Evolutionary conservation across 805 yeast genomes (phyloP).

Genomic region (Cyberlindnera petersonii): DNA sequence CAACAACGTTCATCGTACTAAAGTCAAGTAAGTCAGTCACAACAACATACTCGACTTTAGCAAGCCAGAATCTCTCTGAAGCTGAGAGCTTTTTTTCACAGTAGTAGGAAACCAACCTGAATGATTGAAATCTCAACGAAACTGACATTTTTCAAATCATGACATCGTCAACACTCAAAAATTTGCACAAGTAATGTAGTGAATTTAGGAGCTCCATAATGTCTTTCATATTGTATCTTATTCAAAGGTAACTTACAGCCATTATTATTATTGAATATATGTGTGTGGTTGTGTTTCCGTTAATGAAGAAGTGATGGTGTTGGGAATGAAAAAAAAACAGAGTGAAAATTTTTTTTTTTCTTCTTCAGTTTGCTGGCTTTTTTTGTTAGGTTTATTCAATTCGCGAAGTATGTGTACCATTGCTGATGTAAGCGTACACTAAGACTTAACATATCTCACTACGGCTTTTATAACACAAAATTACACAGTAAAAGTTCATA

Average conservation of each 20-base stretch:
- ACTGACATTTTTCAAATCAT: not conserved
- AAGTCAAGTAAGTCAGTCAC: no score
- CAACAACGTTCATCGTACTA: no score
- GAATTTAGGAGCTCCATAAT: conserved; percentile 28
- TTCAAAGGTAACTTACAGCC: conserved; percentile 7
- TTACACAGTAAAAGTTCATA: no score
- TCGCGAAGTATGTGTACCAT: no score
- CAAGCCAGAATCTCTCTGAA: no score
- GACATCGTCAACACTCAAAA: conserved; percentile 30
- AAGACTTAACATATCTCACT: no score
- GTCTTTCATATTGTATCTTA: conserved; percentile 8
- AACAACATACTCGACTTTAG: no score
- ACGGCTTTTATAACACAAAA: no score
- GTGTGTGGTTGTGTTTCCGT: no score
- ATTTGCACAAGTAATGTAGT: conserved; percentile 11
- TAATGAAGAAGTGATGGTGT: no score
- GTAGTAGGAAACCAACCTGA: no score
- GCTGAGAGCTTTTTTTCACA: not conserved
- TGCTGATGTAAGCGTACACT: no score
- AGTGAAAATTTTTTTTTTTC: conserved; percentile 12
- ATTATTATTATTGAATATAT: not conserved
- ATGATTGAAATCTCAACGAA: not conserved
- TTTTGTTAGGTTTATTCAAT: not conserved
- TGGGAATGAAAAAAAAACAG: not conserved
- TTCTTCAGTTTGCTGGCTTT: not conserved